Percentiles rank a stretch among this genome's conserved stretches.
These are phyloP conservation scores for Infundibulicybe gibba DNA, from an alignment of 768 basidiomycete species.

Conservation along the genomic window DNA sequence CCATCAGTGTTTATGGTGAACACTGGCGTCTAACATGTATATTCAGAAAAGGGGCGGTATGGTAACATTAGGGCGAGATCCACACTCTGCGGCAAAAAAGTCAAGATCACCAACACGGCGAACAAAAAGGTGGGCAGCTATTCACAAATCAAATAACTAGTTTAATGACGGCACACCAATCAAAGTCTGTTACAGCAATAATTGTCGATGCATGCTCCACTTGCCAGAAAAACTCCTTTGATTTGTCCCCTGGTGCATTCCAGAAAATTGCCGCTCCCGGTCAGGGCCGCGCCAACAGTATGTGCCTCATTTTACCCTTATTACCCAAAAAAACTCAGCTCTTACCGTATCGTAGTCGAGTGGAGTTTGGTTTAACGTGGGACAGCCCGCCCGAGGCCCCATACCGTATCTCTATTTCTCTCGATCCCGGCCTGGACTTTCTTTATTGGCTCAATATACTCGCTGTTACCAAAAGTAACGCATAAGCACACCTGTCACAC, in stretches of 20 bases:
- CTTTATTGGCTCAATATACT: too few species aligned
- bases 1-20: background rate
- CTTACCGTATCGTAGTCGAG: too few species aligned
- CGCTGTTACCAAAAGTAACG: too few species aligned
- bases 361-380: too few species aligned
- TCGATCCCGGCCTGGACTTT: too few species aligned
- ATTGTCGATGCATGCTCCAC: slow-evolving; percentile 84
- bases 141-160: background rate
- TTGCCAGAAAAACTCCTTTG: slow-evolving; percentile 71
- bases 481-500: too few species aligned
- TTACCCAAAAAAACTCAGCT: too few species aligned
- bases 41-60: slow-evolving; percentile 48
- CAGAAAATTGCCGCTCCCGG: slow-evolving; percentile 40
- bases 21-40: slow-evolving; percentile 2
- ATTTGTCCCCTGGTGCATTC: slow-evolving; percentile 73
- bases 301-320: too few species aligned
- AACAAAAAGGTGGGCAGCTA: slow-evolving; percentile 41
- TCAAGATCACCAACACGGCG: slow-evolving; percentile 59
- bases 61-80: slow-evolving; percentile 44
- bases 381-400: too few species aligned
- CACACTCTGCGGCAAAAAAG: slow-evolving; percentile 58
- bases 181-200: slow-evolving; percentile 46
- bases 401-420: too few species aligned
- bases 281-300: slow-evolving; percentile 58
- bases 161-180: too few species aligned